These are phyloP conservation scores for Davidsoniella neocaledoniae DNA, from an alignment of 2,329 filamentous ascomycete species.

Conservation along the genomic window DNA sequence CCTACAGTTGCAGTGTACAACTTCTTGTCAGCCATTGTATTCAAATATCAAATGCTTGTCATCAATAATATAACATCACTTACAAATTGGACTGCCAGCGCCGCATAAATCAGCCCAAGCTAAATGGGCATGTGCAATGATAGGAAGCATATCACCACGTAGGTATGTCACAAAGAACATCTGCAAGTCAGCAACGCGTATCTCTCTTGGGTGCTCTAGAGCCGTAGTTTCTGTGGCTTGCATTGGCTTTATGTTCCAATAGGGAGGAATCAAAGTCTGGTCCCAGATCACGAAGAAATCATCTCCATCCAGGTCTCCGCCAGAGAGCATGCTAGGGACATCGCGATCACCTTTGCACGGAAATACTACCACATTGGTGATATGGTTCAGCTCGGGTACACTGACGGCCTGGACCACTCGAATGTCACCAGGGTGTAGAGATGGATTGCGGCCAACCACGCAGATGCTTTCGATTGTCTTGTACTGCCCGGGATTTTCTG, in stretches of 20 bases:
- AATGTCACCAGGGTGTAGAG: conserved; percentile 81
- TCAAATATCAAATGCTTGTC: not conserved
- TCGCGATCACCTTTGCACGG: conserved; percentile 70
- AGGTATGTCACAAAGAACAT: conserved; percentile 85
- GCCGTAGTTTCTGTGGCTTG: conserved; percentile 30
- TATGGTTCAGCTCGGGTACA: conserved; percentile 51
- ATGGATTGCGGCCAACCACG: conserved; percentile 79
- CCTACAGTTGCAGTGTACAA: conserved; percentile 22
- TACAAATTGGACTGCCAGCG: conserved; percentile 51
- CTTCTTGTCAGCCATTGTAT: not conserved
- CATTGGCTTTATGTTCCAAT: conserved; percentile 66
- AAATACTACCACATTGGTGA: conserved; percentile 76
- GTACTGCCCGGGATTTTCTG: conserved; percentile 37
- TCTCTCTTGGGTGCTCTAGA: conserved; percentile 26
- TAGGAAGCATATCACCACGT: conserved; percentile 69
- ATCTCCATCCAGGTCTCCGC: conserved; percentile 88
- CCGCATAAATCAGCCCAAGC: conserved; percentile 56
- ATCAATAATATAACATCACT: conserved; percentile 17
- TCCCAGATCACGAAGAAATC: conserved; percentile 96
- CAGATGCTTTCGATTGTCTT: conserved; percentile 65
- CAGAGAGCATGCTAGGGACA: conserved; percentile 85
- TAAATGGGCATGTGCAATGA: conserved; percentile 69
- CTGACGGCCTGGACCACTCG: conserved; percentile 76
- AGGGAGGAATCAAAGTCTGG: conserved; percentile 45
- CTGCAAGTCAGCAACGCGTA: conserved; percentile 56